Conservation (phyloP, 192 early-diverging fungal genomes). For the Backusella liffmaniae region DNA sequence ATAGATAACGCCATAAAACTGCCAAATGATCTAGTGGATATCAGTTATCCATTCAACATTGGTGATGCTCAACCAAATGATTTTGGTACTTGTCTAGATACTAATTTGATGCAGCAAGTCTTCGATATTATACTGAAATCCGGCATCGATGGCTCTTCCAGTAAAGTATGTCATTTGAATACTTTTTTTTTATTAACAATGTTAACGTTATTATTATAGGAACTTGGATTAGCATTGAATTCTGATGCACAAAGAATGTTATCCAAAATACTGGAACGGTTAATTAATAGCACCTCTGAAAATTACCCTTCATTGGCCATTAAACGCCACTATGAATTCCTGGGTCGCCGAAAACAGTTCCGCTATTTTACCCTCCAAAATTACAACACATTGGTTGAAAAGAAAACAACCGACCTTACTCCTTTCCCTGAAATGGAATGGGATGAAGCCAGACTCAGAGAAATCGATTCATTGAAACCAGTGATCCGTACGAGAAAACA, state of each 20-base stretch:
- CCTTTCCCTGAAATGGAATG: constrained; percentile 2
- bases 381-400: background rate
- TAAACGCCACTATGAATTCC: constrained; percentile 20
- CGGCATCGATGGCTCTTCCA: background rate
- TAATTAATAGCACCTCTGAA: background rate
- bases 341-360: constrained; percentile 16
- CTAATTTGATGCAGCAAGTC: background rate
- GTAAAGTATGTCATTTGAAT: background rate
- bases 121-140: background rate
- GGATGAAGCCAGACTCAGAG: background rate
- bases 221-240: background rate
- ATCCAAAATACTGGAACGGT: constrained; percentile 4
- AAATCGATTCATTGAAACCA: background rate
- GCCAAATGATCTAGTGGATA: background rate
- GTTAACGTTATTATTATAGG: constrained; percentile 1
- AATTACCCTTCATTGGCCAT: background rate
- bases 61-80: background rate
- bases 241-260: constrained; percentile 6
- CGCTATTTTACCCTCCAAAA: constrained; percentile 7
- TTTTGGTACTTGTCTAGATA: background rate
- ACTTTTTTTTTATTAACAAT: background rate
- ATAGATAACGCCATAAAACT: background rate
- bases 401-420: background rate
- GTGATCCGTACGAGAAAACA: background rate
- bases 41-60: background rate